Evolutionary conservation across 1,284 basidiomycete species (phyloP).

Genomic region (Cutaneotrichosporon daszewskae): DNA sequence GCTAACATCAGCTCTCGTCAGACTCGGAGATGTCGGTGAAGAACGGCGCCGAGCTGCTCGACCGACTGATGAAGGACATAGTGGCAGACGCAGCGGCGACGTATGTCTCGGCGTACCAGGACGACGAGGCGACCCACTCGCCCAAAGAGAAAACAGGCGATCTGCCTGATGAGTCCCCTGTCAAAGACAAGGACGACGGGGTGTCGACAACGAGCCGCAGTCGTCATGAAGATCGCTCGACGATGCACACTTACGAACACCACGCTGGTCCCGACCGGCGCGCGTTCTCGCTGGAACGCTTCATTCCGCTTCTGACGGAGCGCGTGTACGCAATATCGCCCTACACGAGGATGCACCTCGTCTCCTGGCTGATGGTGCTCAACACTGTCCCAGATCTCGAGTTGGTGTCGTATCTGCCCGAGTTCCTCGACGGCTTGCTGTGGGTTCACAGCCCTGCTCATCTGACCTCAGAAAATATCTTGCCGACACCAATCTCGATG

Average conservation of each 20-base stretch:
- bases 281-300: constrained; percentile 88
- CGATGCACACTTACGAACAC: constrained; percentile 7
- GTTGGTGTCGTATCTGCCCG: constrained; percentile 86
- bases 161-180: constrained; percentile 38
- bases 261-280: constrained; percentile 28
- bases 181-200: constrained; percentile 1
- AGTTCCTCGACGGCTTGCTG: constrained; percentile 91
- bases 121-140: constrained; percentile 24
- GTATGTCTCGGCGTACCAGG: constrained; percentile 81
- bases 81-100: constrained; percentile 94
- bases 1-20: constrained; percentile 68
- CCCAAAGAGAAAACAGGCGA: constrained; percentile 50
- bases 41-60: constrained; percentile 97
- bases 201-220: constrained; percentile 1
- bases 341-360: constrained; percentile 91
- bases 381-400: constrained; percentile 96
- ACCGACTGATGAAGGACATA: constrained; percentile 93
- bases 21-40: constrained; percentile 96
- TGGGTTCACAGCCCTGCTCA: constrained; percentile 51
- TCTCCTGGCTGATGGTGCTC: constrained; percentile 92
- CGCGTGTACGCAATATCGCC: constrained; percentile 93
- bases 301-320: constrained; percentile 89
- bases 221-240: constrained; percentile 6
- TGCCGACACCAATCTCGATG: constrained; percentile 90
- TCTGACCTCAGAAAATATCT: constrained; percentile 74